Percentiles rank a stretch among this genome's conserved stretches.
phyloP scores from a whole-genome alignment of 2,329 filamentous ascomycete genomes.

The Stemphylium vesicarium region DNA sequence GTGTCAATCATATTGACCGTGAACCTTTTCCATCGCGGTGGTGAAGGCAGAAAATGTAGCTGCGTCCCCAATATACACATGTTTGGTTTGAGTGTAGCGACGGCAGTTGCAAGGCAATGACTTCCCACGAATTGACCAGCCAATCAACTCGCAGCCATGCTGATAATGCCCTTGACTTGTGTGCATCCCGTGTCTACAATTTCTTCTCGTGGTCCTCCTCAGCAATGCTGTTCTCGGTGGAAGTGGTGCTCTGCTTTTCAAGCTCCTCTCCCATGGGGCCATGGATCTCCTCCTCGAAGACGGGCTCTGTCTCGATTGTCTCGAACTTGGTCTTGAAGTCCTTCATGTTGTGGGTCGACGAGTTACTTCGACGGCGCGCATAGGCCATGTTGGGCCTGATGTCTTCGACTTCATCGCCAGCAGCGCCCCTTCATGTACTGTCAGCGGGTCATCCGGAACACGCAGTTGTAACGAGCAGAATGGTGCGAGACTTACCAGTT shows the following conservation, averaged over 20 bases:
- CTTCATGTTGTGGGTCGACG: slow-evolving; percentile 72
- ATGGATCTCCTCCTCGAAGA: slow-evolving; percentile 87
- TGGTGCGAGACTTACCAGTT: slow-evolving; percentile 75
- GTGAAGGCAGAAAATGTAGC: slow-evolving; percentile 13
- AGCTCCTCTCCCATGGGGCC: slow-evolving; percentile 65
- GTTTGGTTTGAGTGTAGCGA: slow-evolving; percentile 17
- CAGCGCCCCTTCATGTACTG: slow-evolving; percentile 70
- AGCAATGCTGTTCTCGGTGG: slow-evolving; percentile 63
- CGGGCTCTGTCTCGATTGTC: slow-evolving; percentile 82
- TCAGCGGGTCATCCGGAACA: slow-evolving; percentile 17
- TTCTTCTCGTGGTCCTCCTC: slow-evolving; percentile 60
- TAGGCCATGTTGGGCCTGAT: slow-evolving; percentile 84
- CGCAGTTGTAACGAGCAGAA: neutral
- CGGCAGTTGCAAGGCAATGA: slow-evolving; percentile 18
- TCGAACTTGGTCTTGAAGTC: slow-evolving; percentile 98
- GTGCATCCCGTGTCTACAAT: slow-evolving; percentile 38
- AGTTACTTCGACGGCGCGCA: slow-evolving; percentile 90
- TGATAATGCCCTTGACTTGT: neutral
- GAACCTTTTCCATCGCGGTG: slow-evolving; percentile 22
- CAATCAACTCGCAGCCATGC: slow-evolving; percentile 29
- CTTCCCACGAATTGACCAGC: slow-evolving; percentile 34
- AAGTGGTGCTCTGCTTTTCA: slow-evolving; percentile 60
- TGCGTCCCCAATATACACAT: slow-evolving; percentile 30
- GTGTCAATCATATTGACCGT: slow-evolving; percentile 16
- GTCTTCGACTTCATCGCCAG: slow-evolving; percentile 84